Evolutionary conservation across 805 yeast genomes (phyloP).

Genomic region (Metschnikowia similis): DNA sequence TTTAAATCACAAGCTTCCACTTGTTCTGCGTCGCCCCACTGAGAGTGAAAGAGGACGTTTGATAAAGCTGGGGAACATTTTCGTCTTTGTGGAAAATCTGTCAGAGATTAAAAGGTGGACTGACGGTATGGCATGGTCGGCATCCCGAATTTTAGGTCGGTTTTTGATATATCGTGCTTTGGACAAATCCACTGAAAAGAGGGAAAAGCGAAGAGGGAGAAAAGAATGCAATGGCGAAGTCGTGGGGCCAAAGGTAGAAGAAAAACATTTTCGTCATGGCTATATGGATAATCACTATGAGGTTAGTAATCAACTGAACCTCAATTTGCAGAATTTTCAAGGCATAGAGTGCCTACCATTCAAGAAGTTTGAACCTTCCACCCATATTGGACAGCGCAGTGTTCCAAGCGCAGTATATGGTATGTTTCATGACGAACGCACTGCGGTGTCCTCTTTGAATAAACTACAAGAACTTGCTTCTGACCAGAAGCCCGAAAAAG

Average conservation of each 20-base stretch:
- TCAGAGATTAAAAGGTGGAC: conserved; percentile 94
- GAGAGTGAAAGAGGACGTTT: conserved; percentile 67
- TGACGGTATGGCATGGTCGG: conserved; percentile 93
- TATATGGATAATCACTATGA: neutral
- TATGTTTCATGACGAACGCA: neutral
- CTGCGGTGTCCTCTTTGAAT: neutral
- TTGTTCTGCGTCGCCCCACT: conserved; percentile 75
- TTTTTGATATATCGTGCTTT: conserved; percentile 77
- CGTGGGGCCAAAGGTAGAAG: neutral
- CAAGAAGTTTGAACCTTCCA: neutral
- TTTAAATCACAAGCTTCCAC: conserved; percentile 51
- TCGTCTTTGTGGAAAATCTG: conserved; percentile 77
- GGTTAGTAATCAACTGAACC: neutral
- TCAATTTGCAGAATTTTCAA: neutral
- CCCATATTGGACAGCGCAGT: neutral
- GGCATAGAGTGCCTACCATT: neutral
- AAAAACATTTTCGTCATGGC: conserved; percentile 4
- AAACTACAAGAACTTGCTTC: neutral
- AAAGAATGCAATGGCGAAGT: conserved; percentile 12
- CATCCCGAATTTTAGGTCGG: conserved; percentile 81
- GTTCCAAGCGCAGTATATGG: neutral
- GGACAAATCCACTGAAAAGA: conserved; percentile 31
- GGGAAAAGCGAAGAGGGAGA: conserved; percentile 39
- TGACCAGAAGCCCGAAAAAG: neutral
- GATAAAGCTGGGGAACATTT: conserved; percentile 73